phyloP scores from a whole-genome alignment of 371 early-diverging fungal genomes.

The Dentiscutata heterogama region DNA sequence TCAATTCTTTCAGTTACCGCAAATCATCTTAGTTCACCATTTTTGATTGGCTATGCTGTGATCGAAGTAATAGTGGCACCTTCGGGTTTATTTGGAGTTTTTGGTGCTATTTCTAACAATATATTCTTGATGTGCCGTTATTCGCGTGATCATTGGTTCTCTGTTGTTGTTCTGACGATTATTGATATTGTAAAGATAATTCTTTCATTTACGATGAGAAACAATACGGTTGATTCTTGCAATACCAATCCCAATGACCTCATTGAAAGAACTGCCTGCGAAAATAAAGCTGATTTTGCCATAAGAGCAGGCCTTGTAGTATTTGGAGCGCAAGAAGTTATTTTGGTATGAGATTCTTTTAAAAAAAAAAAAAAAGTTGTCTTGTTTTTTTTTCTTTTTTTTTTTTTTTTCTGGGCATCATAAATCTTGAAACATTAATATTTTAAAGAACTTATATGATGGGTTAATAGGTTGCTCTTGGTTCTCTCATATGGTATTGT shows the following conservation, averaged over 20 bases:
- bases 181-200: slow-evolving; percentile 12
- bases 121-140: not conserved
- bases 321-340: slow-evolving; percentile 19
- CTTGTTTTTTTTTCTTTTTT: not conserved
- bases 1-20: not conserved
- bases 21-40: not conserved
- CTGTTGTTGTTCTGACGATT: not conserved
- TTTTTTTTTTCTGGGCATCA: not conserved
- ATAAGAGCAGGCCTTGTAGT: not conserved
- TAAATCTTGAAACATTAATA: not conserved
- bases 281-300: not conserved
- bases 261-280: not conserved
- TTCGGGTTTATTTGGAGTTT: slow-evolving; percentile 32
- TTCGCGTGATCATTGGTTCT: slow-evolving; percentile 33
- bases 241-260: not conserved
- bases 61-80: not conserved
- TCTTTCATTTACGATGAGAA: slow-evolving; percentile 20
- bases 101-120: slow-evolving; percentile 28
- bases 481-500: not conserved
- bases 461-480: not conserved
- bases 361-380: not conserved
- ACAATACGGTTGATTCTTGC: not conserved
- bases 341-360: slow-evolving; percentile 1
- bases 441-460: not conserved
- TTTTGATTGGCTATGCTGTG: slow-evolving; percentile 31